Evolutionary conservation across 2,329 filamentous ascomycete species (phyloP).

Genomic region (Drechslera avenae): DNA sequence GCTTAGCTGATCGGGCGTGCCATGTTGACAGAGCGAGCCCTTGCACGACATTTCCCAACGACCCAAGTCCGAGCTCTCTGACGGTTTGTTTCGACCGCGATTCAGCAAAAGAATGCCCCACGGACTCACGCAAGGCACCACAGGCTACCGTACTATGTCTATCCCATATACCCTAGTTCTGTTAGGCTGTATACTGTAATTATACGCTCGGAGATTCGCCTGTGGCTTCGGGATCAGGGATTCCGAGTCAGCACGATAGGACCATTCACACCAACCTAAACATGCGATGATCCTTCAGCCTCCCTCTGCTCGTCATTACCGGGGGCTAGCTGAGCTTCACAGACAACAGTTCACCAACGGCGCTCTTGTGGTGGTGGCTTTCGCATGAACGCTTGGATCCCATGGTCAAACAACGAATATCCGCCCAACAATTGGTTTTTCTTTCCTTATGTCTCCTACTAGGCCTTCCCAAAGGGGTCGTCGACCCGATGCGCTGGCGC

Average conservation of each 20-base stretch:
- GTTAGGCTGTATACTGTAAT: constrained; percentile 9
- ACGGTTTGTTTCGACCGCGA: constrained; percentile 18
- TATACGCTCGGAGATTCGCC: constrained; percentile 19
- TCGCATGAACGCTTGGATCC: constrained; percentile 13
- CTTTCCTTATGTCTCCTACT: constrained; percentile 24
- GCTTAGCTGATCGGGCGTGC: too few relatives aligned
- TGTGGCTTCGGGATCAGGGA: constrained; percentile 30
- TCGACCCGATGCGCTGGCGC: constrained; percentile 23
- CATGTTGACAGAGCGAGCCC: not conserved
- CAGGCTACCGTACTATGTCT: constrained; percentile 6
- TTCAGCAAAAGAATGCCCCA: constrained; percentile 12
- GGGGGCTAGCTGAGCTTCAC: too few relatives aligned
- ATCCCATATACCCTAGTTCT: constrained; percentile 15
- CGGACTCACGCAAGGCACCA: constrained; percentile 14
- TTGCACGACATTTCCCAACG: not conserved
- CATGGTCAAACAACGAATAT: constrained; percentile 24
- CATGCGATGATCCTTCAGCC: constrained; percentile 21
- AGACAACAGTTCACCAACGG: constrained; percentile 13
- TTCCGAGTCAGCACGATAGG: constrained; percentile 24
- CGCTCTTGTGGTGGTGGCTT: constrained; percentile 8
- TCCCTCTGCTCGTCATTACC: not conserved
- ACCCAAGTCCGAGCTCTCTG: constrained; percentile 13
- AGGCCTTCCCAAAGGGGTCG: constrained; percentile 27
- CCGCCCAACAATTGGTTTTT: constrained; percentile 14
- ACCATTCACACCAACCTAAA: constrained; percentile 16